A percentile compares a stretch with the other conserved stretches of the same genome.
Evolutionary conservation across 176 grass and related monocot species (phyloP).

Genomic region (Juncus effusus): DNA sequence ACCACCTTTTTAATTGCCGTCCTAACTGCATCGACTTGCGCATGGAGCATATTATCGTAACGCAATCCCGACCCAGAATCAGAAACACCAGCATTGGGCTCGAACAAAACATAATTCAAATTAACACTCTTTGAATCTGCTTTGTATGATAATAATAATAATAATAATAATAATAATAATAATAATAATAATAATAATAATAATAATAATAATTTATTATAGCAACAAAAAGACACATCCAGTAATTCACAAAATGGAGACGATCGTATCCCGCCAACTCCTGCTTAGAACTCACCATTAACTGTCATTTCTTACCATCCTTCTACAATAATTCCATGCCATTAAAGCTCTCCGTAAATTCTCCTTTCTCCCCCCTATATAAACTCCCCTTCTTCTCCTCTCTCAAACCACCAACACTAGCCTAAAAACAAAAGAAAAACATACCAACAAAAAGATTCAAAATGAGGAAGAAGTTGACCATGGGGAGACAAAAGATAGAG

Average conservation of each 20-base stretch:
- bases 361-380: neutral
- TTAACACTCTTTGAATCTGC: slow-evolving; percentile 48
- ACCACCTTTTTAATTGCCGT: slow-evolving; percentile 45
- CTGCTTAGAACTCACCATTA: too few relatives aligned
- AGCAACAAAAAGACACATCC: too few relatives aligned
- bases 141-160: too few relatives aligned
- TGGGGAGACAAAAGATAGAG: slow-evolving; percentile 26
- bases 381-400: neutral
- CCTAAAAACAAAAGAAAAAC: neutral
- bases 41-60: slow-evolving; percentile 88
- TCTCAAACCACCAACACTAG: neutral
- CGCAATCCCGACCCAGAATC: slow-evolving; percentile 61
- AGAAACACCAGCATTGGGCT: slow-evolving; percentile 36
- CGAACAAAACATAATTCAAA: slow-evolving; percentile 72
- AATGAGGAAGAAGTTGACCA: slow-evolving; percentile 26
- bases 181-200: too few relatives aligned
- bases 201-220: too few relatives aligned
- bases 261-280: too few relatives aligned
- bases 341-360: slow-evolving; percentile 11
- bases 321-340: neutral
- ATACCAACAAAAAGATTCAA: neutral
- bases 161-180: too few relatives aligned
- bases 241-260: too few relatives aligned
- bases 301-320: too few relatives aligned
- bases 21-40: slow-evolving; percentile 79